A percentile compares a stretch with the other conserved stretches of the same genome.
These are phyloP conservation scores for Astrephomene gubernaculifera DNA, from an alignment of 139 green algal genomes.

Conservation along the genomic window DNA sequence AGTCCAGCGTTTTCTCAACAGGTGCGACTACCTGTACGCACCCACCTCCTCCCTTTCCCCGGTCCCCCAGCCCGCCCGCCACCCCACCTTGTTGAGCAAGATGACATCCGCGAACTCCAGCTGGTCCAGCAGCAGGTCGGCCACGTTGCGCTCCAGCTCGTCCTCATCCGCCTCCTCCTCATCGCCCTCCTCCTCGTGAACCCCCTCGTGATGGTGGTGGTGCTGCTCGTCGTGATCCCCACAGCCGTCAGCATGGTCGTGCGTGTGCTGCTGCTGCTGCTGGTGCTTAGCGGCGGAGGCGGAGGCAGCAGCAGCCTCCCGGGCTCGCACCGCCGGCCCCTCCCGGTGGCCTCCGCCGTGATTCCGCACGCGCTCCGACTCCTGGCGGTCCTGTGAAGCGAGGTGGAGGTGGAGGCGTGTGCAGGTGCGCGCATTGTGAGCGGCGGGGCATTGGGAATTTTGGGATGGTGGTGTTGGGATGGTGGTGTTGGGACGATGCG, in stretches of 20 bases:
- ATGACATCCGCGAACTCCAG: conserved; percentile 89
- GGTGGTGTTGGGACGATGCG: too few relatives aligned
- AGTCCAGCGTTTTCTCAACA: too few relatives aligned
- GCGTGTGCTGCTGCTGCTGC: conserved; percentile 1
- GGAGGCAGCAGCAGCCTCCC: neutral
- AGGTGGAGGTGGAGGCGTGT: too few relatives aligned
- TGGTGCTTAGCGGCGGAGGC: neutral
- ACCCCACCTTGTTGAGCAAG: conserved; percentile 81
- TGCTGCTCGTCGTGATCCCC: conserved; percentile 24
- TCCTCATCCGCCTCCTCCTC: conserved; percentile 42
- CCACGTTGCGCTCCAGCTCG: conserved; percentile 71
- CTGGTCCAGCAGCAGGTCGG: conserved; percentile 81
- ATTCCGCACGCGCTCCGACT: conserved; percentile 34
- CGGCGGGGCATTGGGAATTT: too few relatives aligned
- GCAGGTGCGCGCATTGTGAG: too few relatives aligned
- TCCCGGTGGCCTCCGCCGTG: conserved; percentile 22
- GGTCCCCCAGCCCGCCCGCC: neutral
- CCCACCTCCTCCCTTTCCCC: neutral
- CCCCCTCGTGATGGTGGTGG: conserved; percentile 27
- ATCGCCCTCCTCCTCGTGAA: conserved; percentile 25
- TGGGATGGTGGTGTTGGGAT: too few relatives aligned
- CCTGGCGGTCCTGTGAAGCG: conserved; percentile 24
- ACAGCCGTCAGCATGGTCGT: conserved; percentile 11
- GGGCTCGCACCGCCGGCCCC: neutral
- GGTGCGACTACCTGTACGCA: too few relatives aligned